Evolutionary conservation across 2,329 filamentous ascomycete species (phyloP), one percentile per base, ranked within the genome.

Genomic region (Colletotrichum salicis): DNA sequence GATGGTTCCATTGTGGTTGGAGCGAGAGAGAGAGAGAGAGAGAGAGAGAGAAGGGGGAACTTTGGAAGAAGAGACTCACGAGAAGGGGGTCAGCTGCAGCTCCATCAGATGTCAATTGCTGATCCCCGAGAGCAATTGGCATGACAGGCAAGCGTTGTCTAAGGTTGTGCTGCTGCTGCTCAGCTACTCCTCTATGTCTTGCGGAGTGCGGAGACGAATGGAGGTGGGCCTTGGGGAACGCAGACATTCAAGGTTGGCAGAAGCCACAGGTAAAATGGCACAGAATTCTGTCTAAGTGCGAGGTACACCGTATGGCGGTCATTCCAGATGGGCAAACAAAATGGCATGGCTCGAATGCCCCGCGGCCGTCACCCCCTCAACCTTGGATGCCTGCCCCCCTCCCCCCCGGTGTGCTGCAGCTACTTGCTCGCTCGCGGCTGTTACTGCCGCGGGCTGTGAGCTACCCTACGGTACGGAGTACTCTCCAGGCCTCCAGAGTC

Each of bases 261-360:
- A 48, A 22, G 41, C 41, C 41, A 22, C 19, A n/a, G 19, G 41
- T 11, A 22, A 7, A 48, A 48, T 48, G 41, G 19, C 41, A 48
- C 41, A 22, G 22, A 48, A 22, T 48, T 48, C 2, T 29, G 5
- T 41, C 15, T n/a, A 12, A 22, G 41, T n/a, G 41, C 41, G 41
- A 48, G 41, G 19, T 22, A 48, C 41, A 29, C 27, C 27, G 37
- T 19, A 41, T 41, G 54, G 22, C 41, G 24, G 60, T 10, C 64
- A 71, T 71, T 67, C 68, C 69, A 64, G 41, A 71, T 71, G 69
- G 63, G 64, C 58, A 71, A 71, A 63, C n/a, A 48, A 51, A 71
- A 69, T 71, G 35, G 69, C 70, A 69, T 72, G 60, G 27, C 59
- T 22, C 55, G 41, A 64, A 64, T 72, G 70, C 70, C 70, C 70